Evolutionary conservation across 2,329 filamentous ascomycete species (phyloP).

Genomic region (Xylariaceae sp.): DNA sequence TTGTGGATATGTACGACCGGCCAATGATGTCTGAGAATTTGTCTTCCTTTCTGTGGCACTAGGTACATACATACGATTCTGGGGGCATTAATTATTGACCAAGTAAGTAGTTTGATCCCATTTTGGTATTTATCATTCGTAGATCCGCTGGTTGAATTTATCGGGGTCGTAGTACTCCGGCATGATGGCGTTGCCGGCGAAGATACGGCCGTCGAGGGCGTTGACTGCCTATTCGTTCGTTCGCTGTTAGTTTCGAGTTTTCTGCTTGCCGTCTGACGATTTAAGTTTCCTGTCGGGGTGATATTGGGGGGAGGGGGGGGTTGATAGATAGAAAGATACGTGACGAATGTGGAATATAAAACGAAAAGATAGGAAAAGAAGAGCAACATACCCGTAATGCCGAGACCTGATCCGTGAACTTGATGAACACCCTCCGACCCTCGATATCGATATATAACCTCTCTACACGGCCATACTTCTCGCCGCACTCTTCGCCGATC

Average conservation of each 20-base stretch:
- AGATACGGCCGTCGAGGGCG: slow-evolving; percentile 83
- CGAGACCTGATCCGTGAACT: slow-evolving; percentile 86
- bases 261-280: background rate
- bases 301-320: background rate
- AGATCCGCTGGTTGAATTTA: slow-evolving; percentile 76
- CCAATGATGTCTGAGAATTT: no score
- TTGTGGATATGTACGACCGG: no score
- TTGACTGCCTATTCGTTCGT: slow-evolving; percentile 75
- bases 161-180: slow-evolving; percentile 83
- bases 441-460: slow-evolving; percentile 75
- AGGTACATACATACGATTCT: no score
- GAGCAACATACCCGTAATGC: slow-evolving; percentile 75
- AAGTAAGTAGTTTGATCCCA: background rate
- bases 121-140: slow-evolving; percentile 41
- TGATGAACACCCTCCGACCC: slow-evolving; percentile 80
- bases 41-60: background rate
- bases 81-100: no score
- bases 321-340: background rate
- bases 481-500: slow-evolving; percentile 91
- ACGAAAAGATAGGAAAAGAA: background rate
- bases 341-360: background rate
- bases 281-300: background rate
- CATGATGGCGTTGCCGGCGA: slow-evolving; percentile 85
- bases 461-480: slow-evolving; percentile 87
- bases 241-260: background rate